Base-by-base conservation (phyloP, 2,329 filamentous ascomycete genomes). In the Leptographium wingfieldii region DNA sequence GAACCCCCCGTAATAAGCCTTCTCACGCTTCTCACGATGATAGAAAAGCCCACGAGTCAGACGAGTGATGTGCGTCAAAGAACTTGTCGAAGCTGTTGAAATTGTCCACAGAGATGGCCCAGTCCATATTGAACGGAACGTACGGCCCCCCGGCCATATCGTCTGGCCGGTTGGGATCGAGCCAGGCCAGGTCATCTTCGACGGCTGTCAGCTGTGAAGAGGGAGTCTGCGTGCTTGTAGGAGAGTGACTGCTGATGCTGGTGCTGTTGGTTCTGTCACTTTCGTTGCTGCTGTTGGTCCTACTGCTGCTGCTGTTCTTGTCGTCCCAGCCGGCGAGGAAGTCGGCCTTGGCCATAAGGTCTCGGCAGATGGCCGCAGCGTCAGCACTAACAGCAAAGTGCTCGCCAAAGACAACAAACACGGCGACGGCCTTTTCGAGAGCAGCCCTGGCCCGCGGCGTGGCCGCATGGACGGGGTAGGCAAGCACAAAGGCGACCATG, bases 301-400 rank as follows among this genome's bases (percentile, higher is more conserved):
- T 33, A 5, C 14, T 48, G 35, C 46, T 19, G 57, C 16, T 29
- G 51, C 7, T 46, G 27, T 12, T 40, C 14, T 16, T 38, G n/a
- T 5, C 56, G 31, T 38, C 52, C 29, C 52, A n/a, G 14, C 31
- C 48, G 35, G 57, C 55, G 51, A 68, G 55, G 16, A 62, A 33
- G 52, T 68, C 66, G 1, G 65, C 65, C 59, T 68, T 67, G 55
- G 55, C 58, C 1, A 63, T 54, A 2, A 69, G 59, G 11, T 67
- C 65, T 25, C 64, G 63, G 66, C 57, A 80, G 74, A 73, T 63
- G 1, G 67, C 69, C 19, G 72, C 72, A 2, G 73, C 72, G 12
- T 70, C 62, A 1, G 71, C 70, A 53, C 70, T 71, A 57, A 74
- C 73, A n/a, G 66, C 76, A 59, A 77, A 81, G 63, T 69, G 38